Evolutionary conservation across 345 rosid species (phyloP), one percentile per base, ranked within the genome.

Genomic region (Camelina laxa): DNA sequence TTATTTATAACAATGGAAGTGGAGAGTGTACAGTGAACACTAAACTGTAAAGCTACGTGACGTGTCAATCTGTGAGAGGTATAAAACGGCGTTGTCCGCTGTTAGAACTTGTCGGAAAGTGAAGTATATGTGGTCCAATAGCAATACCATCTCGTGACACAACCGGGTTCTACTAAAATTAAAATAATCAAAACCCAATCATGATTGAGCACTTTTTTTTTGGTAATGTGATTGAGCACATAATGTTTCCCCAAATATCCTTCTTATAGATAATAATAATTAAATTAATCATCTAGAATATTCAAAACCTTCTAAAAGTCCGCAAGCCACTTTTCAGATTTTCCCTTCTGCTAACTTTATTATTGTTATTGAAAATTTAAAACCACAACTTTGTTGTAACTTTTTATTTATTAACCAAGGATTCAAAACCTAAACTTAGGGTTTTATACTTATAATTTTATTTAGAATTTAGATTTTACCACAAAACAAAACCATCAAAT

Each of bases 51-150:
- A 30, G 70, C 9, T 33, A 45, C 45, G 75, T 24, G 65, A 55
- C 51, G 65, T 38, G 71, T 35, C 30, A 16, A 12, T 4, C 21
- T 44, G 47, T 54, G 36, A 65, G 20, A 45, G 80, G 75, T 55
- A 4, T 36, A 30, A 2, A 41, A 20, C 21, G 4, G 31, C 7
- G 9, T 45, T 56, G 71, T 69, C 38, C 53, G 54, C 75, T 76
- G 75, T 16, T 44, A 13, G 19, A 15, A 30, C 20, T 64, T 70
- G 62, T 70, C 17, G n/a, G 60, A 15, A 38, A 20, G 61, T 70
- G 72, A 49, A 47, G 60, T 48, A 39, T 49, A 39, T 49, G 68
- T 65, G 80, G 80, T 65, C 76, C 76, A 77, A 65, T 77, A 58
- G 21, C 2, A 65, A 58, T 7, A 21, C 72, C 9, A 19, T n/a